Percentiles rank a stretch among this genome's conserved stretches.
Evolutionary conservation across 2,329 filamentous ascomycete species (phyloP).

Genomic region (Thelonectria blattea): DNA sequence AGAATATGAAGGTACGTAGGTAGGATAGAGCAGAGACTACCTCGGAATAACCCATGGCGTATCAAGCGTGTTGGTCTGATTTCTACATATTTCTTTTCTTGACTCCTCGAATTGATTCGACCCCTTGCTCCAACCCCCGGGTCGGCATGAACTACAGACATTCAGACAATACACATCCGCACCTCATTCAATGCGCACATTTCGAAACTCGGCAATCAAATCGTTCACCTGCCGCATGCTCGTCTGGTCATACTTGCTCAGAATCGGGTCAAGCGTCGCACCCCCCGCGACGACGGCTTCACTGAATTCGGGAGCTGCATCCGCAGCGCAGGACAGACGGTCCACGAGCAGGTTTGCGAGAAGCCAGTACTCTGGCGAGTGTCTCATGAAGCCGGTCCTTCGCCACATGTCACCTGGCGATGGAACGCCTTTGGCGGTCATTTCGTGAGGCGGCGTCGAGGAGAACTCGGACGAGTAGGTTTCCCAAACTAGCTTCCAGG

Average conservation of each 20-base stretch:
- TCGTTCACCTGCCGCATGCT: constrained; percentile 7
- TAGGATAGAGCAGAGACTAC: too few relatives aligned
- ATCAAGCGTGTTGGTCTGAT: neutral
- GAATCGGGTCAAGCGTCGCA: neutral
- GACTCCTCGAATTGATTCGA: neutral
- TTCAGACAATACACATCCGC: neutral
- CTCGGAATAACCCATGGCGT: too few relatives aligned
- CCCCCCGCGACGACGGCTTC: neutral
- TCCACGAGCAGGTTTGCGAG: neutral
- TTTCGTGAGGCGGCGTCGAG: neutral
- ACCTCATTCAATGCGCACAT: neutral
- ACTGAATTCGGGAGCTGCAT: neutral
- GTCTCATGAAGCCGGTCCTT: constrained; percentile 1
- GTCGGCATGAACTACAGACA: neutral
- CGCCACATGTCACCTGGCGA: neutral
- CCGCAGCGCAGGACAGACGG: neutral
- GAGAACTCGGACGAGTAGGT: neutral
- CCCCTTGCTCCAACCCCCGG: neutral
- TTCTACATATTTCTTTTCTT: neutral
- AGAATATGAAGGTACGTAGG: neutral
- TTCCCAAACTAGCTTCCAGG: neutral
- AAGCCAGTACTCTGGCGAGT: constrained; percentile 3
- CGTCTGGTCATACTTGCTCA: constrained; percentile 1
- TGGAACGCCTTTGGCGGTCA: neutral
- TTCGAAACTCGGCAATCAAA: constrained; percentile 1